Base-by-base conservation (phyloP, 1,284 basidiomycete genomes). In the Puccinia polysora region DNA sequence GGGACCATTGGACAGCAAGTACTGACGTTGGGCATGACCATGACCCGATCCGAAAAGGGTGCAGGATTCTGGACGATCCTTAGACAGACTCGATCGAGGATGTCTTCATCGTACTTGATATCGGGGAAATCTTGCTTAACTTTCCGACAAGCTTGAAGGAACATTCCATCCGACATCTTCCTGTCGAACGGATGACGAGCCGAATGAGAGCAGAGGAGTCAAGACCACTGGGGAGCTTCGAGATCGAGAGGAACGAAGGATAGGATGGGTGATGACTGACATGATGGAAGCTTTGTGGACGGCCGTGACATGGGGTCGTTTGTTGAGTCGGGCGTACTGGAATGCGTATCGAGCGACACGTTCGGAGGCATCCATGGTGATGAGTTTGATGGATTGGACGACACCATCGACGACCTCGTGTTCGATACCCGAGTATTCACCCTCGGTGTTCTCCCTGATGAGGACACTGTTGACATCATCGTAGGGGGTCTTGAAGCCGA, bases 131-230 rank as follows among this genome's bases (percentile, higher is more conserved):
- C 93, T 81, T 96, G 93, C 34, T 95, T 89, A 47, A 98, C 91
- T 78, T 92, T 89, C 75, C 96, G 89, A 82, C 95, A 98, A 52
- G 96, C 96, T 70, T 90, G 90, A 81, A 98, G 84, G 86, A 99
- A 99, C 93, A 98, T 97, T 77, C 96, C 96, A 81, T 99, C 96
- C 28, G 94, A 97, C 90, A 97, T 92, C 87, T 97, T 97, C 91
- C 81, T 81, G 69, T 15, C 2, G 58, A 60, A 73, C 30, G 15
- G 45, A 23, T 3, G 18, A 43, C 18, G 53, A 14, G 36, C 25
- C 3, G 25, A 50, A 23, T 18, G 47, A 50, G 25, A 50, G 47
- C 6, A n/a, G 4, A 15, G 20, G 4, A 5, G 4, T 2, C 4
- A 47, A 7, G 28, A 20, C 45, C n/a, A 1, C 15, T 12, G 18